These are phyloP conservation scores for Coffea eugenioides DNA, from an alignment of 257 asterid species.

Conservation along the genomic window DNA sequence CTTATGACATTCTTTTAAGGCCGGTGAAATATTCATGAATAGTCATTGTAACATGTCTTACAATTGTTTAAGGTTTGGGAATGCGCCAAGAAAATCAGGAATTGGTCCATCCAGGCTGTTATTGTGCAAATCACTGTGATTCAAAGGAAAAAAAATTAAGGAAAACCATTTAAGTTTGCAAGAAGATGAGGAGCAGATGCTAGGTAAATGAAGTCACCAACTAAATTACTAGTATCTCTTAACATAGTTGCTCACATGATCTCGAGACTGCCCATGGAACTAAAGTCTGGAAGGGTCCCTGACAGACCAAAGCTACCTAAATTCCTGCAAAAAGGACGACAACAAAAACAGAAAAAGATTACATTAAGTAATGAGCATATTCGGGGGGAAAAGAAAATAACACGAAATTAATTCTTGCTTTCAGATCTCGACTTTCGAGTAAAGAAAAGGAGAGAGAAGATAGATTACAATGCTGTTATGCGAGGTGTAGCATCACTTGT, in stretches of 20 bases:
- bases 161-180: background rate
- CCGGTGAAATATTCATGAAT: background rate
- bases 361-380: too few relatives aligned
- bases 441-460: background rate
- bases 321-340: constrained; percentile 22
- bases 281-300: constrained; percentile 38
- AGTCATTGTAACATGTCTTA: constrained; percentile 18
- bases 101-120: constrained; percentile 52
- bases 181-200: background rate
- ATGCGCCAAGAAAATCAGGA: constrained; percentile 57
- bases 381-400: background rate
- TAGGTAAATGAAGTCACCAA: too few relatives aligned
- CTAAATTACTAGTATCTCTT: background rate
- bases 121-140: constrained; percentile 49
- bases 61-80: constrained; percentile 49
- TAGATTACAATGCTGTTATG: constrained; percentile 58
- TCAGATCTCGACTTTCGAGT: background rate
- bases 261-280: constrained; percentile 51
- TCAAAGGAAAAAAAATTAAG: background rate
- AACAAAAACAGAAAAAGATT: background rate
- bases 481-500: constrained; percentile 51
- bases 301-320: constrained; percentile 30
- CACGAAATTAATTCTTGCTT: too few relatives aligned
- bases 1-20: too few relatives aligned
- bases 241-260: constrained; percentile 36